A percentile compares a stretch with the other conserved stretches of the same genome.
Evolutionary conservation across 768 basidiomycete genomes (phyloP).

Genomic region (Butyriboletus loyo): DNA sequence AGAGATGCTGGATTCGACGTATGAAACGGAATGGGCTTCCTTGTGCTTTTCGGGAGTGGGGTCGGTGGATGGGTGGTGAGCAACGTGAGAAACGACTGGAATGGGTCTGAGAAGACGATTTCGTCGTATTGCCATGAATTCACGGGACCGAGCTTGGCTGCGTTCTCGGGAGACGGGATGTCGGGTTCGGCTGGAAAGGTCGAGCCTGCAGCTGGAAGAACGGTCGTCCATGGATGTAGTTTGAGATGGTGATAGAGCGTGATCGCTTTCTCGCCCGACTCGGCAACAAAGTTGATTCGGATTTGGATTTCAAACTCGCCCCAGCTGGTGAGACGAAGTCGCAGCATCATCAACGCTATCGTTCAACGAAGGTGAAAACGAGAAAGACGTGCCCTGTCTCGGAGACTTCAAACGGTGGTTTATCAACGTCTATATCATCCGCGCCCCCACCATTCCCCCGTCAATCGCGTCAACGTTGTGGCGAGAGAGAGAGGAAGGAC

Average conservation of each 20-base stretch:
- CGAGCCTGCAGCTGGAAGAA: conserved; percentile 22
- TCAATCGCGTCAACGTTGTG: background rate
- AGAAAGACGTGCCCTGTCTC: conserved; percentile 76
- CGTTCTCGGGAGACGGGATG: conserved; percentile 63
- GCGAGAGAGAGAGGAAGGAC: conserved; percentile 19
- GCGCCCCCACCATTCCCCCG: no score
- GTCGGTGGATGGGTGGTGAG: conserved; percentile 84
- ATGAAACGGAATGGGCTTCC: conserved; percentile 71
- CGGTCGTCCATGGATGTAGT: conserved; percentile 81
- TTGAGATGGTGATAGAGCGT: conserved; percentile 91
- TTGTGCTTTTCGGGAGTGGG: conserved; percentile 59
- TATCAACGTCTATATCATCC: conserved; percentile 81
- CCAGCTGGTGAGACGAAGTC: conserved; percentile 73
- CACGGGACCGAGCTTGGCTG: conserved; percentile 71
- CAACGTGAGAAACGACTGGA: conserved; percentile 77
- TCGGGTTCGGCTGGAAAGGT: conserved; percentile 49
- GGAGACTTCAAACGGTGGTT: conserved; percentile 90
- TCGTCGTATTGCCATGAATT: conserved; percentile 99
- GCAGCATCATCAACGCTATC: background rate
- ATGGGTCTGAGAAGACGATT: conserved; percentile 93
- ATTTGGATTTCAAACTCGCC: conserved; percentile 98
- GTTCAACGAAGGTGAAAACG: background rate
- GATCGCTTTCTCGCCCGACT: conserved; percentile 89
- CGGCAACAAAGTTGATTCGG: conserved; percentile 81
- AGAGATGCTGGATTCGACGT: conserved; percentile 55